phyloP scores from a whole-genome alignment of 169 alveolate species.

The Neospora caninum region DNA sequence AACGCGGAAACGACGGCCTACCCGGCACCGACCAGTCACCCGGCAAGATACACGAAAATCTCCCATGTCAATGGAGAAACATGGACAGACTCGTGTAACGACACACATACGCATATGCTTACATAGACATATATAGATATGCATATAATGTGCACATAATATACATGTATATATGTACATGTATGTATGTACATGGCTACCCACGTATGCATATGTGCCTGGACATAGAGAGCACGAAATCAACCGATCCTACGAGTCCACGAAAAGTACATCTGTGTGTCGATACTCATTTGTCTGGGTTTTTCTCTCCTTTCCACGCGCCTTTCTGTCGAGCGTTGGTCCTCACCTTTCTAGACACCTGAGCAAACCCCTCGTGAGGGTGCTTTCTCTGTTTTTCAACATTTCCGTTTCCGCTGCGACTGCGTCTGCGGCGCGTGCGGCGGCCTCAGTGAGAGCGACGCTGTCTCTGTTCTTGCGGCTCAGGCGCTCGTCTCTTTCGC shows the following conservation, averaged over 20 bases:
- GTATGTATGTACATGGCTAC: not conserved
- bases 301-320: not conserved
- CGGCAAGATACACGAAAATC: no score
- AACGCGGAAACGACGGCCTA: no score
- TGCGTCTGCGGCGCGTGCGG: not conserved
- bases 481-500: not conserved
- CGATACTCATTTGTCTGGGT: not conserved
- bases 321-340: not conserved
- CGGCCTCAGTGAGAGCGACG: constrained; percentile 9
- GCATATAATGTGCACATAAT: not conserved
- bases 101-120: not conserved
- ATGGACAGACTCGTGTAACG: no score
- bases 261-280: not conserved
- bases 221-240: not conserved
- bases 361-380: not conserved
- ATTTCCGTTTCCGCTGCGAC: not conserved
- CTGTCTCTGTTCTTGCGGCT: not conserved
- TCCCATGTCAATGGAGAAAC: no score
- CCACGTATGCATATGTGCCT: not conserved
- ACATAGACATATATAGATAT: not conserved
- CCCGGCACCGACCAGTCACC: no score
- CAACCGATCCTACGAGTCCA: not conserved
- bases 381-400: not conserved
- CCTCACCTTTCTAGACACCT: not conserved
- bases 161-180: not conserved